phyloP scores from a whole-genome alignment of 345 rosid species.

The Moricandia moricandioides region DNA sequence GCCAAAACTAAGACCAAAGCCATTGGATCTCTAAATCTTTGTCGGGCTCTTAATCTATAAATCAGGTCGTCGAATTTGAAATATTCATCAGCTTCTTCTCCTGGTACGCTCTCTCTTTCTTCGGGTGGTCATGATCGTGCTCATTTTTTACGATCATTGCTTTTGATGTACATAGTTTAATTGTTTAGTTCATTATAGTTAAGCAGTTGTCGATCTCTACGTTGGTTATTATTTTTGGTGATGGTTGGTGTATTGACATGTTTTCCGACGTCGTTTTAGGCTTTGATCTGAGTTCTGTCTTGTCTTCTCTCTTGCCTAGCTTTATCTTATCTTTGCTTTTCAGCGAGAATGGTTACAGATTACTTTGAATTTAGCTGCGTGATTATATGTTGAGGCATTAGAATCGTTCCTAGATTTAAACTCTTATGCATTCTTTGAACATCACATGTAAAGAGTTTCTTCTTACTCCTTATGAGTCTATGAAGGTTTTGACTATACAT shows the following conservation, averaged over 20 bases:
- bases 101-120: neutral
- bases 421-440: neutral
- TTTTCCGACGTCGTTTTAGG: constrained; percentile 4
- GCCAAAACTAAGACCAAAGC: too few species aligned
- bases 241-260: constrained; percentile 21
- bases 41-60: too few species aligned
- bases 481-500: neutral
- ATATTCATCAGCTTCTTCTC: too few species aligned
- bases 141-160: neutral
- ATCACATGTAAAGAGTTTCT: neutral
- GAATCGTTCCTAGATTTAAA: neutral
- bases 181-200: neutral
- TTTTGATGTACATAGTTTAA: neutral
- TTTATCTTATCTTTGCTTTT: neutral
- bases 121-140: constrained; percentile 6
- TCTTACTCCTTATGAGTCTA: neutral
- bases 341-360: neutral
- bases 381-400: neutral
- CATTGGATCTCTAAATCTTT: too few species aligned
- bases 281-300: constrained; percentile 62
- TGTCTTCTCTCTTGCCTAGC: constrained; percentile 51
- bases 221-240: too few species aligned
- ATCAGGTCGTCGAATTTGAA: too few species aligned
- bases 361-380: neutral
- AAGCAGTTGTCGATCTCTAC: constrained; percentile 5